Base-by-base conservation (phyloP, 257 asterid species). In the Capsicum baccatum region DNA sequence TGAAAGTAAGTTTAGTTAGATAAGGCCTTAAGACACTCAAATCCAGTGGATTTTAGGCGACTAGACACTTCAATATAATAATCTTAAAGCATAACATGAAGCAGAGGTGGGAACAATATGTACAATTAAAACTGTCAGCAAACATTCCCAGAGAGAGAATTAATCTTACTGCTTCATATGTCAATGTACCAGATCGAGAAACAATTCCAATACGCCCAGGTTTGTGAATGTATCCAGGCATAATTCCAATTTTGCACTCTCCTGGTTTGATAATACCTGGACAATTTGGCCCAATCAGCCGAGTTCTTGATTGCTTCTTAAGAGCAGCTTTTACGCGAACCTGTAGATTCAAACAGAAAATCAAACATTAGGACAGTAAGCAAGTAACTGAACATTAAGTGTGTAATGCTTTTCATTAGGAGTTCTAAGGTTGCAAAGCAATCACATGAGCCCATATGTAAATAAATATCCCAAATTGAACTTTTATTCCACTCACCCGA, bases 241-340 rank as follows among this genome's bases (percentile, higher is more conserved):
- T 96, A 85, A 96, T 96, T 66, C 99, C 99, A 50, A 94, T 94
- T 87, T 96, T 96, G 90, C 99, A 96, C 88, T 96, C 98, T 85
- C 99, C 99, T 35, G 99, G 99, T 89, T 96, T 96, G 90, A 94
- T 96, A 78, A 96, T 96, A 79, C 99, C 99, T 11, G 99, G 99
- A 86, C 99, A 96, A 86, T 96, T 96, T 60, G 99, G 99, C 84
- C 98, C 98, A 82, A 96, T 94, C 57, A 96, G 94, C 71, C 95
- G 93, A 78, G 99, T 96, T 89, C 92, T 94, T 11, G 97, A 91
- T 86, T 96, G 98, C 84, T 87, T 74, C 86, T 93, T 93, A 74
- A 96, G 90, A 81, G 98, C 97, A 85, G 97, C 97, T 87, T 94
- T 96, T 78, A 94, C 97, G 7, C 91, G 88, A 63, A 96, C 97